phyloP scores from a whole-genome alignment of 2,329 filamentous ascomycete species.

The Diaporthe australafricana region DNA sequence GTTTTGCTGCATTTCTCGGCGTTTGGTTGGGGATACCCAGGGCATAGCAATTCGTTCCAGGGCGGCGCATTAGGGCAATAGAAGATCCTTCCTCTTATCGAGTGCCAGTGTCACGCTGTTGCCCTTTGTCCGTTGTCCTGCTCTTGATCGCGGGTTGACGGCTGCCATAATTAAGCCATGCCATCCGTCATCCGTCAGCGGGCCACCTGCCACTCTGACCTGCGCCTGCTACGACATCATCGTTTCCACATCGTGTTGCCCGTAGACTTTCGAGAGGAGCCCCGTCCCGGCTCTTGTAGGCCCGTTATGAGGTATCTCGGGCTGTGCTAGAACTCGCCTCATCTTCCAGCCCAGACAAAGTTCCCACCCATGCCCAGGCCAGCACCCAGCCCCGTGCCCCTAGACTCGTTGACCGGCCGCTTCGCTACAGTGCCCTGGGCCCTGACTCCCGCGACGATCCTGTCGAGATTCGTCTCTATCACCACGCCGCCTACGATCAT shows the following conservation, averaged over 20 bases:
- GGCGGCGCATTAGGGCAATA: conserved; percentile 1
- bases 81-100: conserved; percentile 4
- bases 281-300: background rate
- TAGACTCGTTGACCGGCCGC: conserved; percentile 79
- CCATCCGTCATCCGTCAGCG: background rate
- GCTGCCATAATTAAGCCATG: background rate
- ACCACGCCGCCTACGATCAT: conserved; percentile 97
- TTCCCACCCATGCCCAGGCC: conserved; percentile 68
- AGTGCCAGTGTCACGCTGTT: background rate
- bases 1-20: conserved; percentile 30
- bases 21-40: conserved; percentile 36
- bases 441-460: conserved; percentile 86
- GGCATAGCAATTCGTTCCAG: conserved; percentile 26
- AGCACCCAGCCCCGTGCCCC: conserved; percentile 57
- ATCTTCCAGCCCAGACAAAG: conserved; percentile 63
- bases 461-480: conserved; percentile 89
- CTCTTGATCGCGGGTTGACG: too few species aligned
- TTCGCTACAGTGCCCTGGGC: conserved; percentile 83
- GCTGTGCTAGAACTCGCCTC: background rate
- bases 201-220: background rate
- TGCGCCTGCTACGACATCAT: background rate
- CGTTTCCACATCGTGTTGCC: too few species aligned
- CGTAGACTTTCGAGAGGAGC: background rate
- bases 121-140: background rate
- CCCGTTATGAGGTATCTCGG: background rate